Evolutionary conservation across 2,329 filamentous ascomycete species (phyloP).

Genomic region (Beauveria australis): DNA sequence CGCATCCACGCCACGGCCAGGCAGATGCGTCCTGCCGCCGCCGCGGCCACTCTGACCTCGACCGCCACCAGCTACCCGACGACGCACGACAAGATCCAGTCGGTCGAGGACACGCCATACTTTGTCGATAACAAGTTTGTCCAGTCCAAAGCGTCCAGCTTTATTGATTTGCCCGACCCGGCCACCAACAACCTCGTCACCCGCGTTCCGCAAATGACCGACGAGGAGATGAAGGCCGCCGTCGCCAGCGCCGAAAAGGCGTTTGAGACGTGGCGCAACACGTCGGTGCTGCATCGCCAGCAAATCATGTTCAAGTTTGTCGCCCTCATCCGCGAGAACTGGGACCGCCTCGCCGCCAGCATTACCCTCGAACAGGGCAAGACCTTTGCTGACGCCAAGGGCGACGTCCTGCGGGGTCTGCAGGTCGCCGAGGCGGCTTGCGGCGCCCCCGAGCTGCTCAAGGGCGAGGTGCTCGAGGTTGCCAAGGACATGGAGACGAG

Average conservation of each 20-base stretch:
- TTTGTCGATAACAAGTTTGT: conserved; percentile 77
- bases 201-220: conserved; percentile 72
- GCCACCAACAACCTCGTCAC: conserved; percentile 82
- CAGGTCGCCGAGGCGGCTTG: conserved; percentile 81
- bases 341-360: conserved; percentile 75
- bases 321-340: conserved; percentile 70
- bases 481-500: conserved; percentile 86
- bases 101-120: conserved; percentile 65
- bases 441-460: conserved; percentile 71
- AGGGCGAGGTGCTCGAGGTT: conserved; percentile 76
- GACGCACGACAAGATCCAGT: conserved; percentile 61
- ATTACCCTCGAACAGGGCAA: conserved; percentile 86
- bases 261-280: conserved; percentile 65
- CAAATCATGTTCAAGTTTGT: conserved; percentile 86
- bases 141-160: conserved; percentile 57
- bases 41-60: conserved; percentile 43
- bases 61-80: conserved; percentile 57
- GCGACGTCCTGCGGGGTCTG: conserved; percentile 72
- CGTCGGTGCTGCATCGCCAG: conserved; percentile 65
- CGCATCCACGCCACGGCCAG: conserved; percentile 50
- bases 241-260: conserved; percentile 70
- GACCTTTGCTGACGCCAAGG: conserved; percentile 74
- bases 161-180: conserved; percentile 74
- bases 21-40: conserved; percentile 41
- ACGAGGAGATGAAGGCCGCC: conserved; percentile 65